Conservation (phyloP, 73 alveolate species). For the Paramecium sexaurelia region DNA sequence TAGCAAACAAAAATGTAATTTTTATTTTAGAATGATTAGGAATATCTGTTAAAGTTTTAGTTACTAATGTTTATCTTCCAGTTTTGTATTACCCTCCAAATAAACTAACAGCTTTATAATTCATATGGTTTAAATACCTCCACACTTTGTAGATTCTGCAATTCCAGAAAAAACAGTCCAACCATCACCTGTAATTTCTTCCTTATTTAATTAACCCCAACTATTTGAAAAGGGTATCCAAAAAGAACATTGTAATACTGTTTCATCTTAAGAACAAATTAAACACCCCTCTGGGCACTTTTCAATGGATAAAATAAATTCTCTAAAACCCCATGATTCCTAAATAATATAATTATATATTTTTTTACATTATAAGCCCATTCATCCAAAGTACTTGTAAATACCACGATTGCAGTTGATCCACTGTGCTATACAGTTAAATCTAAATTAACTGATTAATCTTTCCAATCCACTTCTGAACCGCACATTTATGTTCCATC, state of each 20-base stretch:
- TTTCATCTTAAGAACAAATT: background rate
- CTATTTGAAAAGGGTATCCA: background rate
- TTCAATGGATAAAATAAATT: background rate
- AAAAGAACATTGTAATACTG: background rate
- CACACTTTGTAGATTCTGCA: background rate
- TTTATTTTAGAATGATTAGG: background rate
- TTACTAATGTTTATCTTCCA: background rate
- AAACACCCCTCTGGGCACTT: constrained; percentile 2
- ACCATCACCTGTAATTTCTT: background rate
- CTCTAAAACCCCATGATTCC: constrained; percentile 33
- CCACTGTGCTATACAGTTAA: background rate
- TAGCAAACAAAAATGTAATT: background rate
- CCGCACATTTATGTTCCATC: background rate
- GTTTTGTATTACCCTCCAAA: background rate
- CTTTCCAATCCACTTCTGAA: background rate
- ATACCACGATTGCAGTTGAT: background rate
- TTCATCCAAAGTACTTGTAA: background rate
- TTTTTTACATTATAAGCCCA: background rate
- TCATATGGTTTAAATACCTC: background rate
- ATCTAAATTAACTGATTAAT: background rate
- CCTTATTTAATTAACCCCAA: background rate
- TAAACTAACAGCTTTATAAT: background rate
- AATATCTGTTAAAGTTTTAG: background rate
- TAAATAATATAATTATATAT: background rate
- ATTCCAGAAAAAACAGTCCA: background rate